These are phyloP conservation scores for Spathaspora sp. DNA, from an alignment of 1,139 yeast species.

Conservation along the genomic window DNA sequence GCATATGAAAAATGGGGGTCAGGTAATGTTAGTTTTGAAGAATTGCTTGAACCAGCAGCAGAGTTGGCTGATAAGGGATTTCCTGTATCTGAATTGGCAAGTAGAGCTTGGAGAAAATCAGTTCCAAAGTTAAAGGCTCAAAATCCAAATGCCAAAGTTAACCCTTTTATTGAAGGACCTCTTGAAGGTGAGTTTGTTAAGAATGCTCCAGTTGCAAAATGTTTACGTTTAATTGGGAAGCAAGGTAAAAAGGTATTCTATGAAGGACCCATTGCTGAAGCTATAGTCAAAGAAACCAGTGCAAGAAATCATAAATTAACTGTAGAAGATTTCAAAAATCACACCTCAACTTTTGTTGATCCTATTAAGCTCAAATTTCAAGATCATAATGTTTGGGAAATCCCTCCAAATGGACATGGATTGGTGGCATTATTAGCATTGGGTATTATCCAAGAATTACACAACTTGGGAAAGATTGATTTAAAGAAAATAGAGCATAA, in stretches of 20 bases:
- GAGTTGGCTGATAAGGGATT: conserved; percentile 68
- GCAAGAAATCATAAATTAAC: conserved; percentile 57
- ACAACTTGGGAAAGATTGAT: conserved; percentile 45
- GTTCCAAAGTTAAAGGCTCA: conserved; percentile 37
- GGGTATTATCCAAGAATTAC: conserved; percentile 61
- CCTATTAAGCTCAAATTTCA: conserved; percentile 54
- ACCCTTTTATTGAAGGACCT: conserved; percentile 49
- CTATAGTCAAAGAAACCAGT: conserved; percentile 56
- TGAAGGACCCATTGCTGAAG: conserved; percentile 64
- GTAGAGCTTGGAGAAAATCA: conserved; percentile 50
- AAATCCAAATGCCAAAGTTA: conserved; percentile 33
- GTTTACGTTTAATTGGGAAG: conserved; percentile 51
- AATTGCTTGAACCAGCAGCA: conserved; percentile 69
- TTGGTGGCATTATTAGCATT: conserved; percentile 67
- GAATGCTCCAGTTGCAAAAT: conserved; percentile 55
- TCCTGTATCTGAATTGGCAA: conserved; percentile 60
- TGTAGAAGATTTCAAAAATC: conserved; percentile 53
- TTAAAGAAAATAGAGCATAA: conserved; percentile 56
- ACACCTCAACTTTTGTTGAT: conserved; percentile 59
- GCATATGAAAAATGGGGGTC: conserved; percentile 72
- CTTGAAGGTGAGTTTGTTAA: conserved; percentile 57
- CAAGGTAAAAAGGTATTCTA: conserved; percentile 68
- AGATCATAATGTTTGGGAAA: conserved; percentile 60
- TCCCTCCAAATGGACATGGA: conserved; percentile 83
- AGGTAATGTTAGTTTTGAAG: conserved; percentile 57